Evolutionary conservation across 495 filamentous ascomycete species (phyloP).

Genomic region (Penicillium macrosclerotiorum): DNA sequence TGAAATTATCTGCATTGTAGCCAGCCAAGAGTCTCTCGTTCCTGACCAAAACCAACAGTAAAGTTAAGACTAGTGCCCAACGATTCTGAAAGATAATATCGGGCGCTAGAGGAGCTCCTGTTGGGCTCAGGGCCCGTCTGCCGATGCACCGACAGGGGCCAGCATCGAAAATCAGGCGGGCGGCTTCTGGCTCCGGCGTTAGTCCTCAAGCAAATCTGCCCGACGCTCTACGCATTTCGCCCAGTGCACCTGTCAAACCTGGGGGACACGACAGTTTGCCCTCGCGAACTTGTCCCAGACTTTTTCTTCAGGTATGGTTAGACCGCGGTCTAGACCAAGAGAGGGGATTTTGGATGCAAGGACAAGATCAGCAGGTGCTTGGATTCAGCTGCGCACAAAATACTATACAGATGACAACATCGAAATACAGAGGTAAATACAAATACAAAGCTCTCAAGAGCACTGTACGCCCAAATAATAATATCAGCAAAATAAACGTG

Average conservation of each 20-base stretch:
- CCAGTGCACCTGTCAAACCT: constrained; percentile 6
- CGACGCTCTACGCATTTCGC: constrained; percentile 15
- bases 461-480: constrained; percentile 20
- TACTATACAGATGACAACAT: constrained; percentile 22
- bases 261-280: constrained; percentile 11
- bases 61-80: constrained; percentile 21
- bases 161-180: constrained; percentile 20
- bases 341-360: not conserved
- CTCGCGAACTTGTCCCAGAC: not conserved
- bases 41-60: constrained; percentile 9
- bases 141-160: constrained; percentile 16
- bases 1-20: not conserved
- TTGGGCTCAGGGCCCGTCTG: constrained; percentile 14
- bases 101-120: constrained; percentile 9
- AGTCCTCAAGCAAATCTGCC: constrained; percentile 30
- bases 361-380: constrained; percentile 11
- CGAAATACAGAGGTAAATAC: constrained; percentile 12
- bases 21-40: constrained; percentile 3
- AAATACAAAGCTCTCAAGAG: constrained; percentile 16
- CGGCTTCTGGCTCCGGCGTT: constrained; percentile 24
- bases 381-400: constrained; percentile 9
- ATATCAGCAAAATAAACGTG: constrained; percentile 25
- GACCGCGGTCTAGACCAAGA: constrained; percentile 16
- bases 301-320: too few relatives aligned
- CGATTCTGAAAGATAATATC: constrained; percentile 23